These are phyloP conservation scores for Tubosaeta sp. DNA, from an alignment of 768 basidiomycete species.

Conservation along the genomic window DNA sequence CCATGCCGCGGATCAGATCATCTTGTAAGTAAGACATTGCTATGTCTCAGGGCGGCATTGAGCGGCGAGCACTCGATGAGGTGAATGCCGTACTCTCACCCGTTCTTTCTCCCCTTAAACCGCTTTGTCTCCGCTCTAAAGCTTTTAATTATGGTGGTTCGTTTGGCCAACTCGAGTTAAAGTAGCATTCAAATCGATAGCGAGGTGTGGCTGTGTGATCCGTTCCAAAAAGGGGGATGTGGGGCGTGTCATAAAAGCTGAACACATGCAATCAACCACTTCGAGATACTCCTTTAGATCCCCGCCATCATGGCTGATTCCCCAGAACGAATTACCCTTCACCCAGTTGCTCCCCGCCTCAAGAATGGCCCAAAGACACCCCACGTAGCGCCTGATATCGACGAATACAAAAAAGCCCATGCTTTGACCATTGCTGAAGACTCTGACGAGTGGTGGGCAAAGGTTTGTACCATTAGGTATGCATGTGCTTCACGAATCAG, in stretches of 20 bases:
- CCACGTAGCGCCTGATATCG: constrained; percentile 74
- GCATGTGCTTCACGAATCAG: background rate
- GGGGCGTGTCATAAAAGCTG: constrained; percentile 15
- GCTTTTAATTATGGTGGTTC: background rate
- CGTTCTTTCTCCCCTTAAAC: constrained; percentile 24
- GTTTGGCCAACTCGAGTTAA: background rate
- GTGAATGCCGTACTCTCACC: constrained; percentile 6
- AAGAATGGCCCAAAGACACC: constrained; percentile 59
- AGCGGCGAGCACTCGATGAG: background rate
- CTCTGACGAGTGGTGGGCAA: constrained; percentile 86
- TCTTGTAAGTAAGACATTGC: background rate
- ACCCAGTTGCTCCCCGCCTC: constrained; percentile 77
- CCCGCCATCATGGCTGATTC: constrained; percentile 39
- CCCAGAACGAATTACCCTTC: constrained; percentile 36
- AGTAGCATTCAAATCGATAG: background rate
- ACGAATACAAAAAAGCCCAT: constrained; percentile 70
- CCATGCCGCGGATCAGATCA: background rate
- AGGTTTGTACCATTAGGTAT: constrained; percentile 39
- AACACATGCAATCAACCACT: background rate
- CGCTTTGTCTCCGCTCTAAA: constrained; percentile 23
- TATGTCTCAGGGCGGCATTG: background rate
- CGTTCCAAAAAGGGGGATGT: constrained; percentile 13
- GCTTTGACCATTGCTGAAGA: constrained; percentile 67
- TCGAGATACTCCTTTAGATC: constrained; percentile 1
- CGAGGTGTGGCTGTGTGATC: constrained; percentile 14